These are phyloP conservation scores for Skeletonema marinoi DNA, from an alignment of 108 stramenopile genomes.

Conservation along the genomic window DNA sequence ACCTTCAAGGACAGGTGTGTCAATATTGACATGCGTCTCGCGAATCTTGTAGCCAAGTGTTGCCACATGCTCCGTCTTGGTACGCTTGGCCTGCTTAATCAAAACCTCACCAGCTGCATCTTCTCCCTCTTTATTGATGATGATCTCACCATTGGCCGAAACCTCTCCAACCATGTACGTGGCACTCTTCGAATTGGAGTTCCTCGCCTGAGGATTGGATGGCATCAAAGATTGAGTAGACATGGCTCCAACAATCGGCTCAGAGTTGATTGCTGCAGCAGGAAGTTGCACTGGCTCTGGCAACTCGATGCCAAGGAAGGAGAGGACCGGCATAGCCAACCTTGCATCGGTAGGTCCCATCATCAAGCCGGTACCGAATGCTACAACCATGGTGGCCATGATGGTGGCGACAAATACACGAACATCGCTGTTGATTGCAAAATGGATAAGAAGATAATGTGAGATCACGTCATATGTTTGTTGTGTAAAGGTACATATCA, in stretches of 20 bases:
- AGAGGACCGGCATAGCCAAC: slow-evolving; percentile 23
- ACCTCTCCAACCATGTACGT: slow-evolving; percentile 17
- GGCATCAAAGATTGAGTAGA: neutral
- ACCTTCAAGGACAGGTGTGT: slow-evolving; percentile 43
- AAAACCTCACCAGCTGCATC: slow-evolving; percentile 19
- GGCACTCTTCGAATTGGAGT: slow-evolving; percentile 34
- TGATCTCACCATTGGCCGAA: neutral
- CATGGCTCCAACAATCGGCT: neutral
- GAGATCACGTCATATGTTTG: neutral
- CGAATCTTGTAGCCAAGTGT: slow-evolving; percentile 44
- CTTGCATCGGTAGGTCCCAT: slow-evolving; percentile 59
- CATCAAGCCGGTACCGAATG: slow-evolving; percentile 70
- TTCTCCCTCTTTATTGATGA: neutral
- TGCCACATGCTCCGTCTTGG: slow-evolving; percentile 38
- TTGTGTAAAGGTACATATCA: neutral
- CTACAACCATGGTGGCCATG: slow-evolving; percentile 70
- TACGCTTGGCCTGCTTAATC: slow-evolving; percentile 33
- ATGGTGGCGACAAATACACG: slow-evolving; percentile 73
- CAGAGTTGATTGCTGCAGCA: neutral
- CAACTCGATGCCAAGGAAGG: slow-evolving; percentile 24
- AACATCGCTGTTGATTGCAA: slow-evolving; percentile 55
- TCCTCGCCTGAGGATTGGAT: neutral
- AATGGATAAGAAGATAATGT: neutral
- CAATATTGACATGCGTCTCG: slow-evolving; percentile 48
- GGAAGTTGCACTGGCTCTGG: slow-evolving; percentile 5